Evolutionary conservation across 164 flowering plant genomes (phyloP).

Genomic region (Hamamelis virginiana): DNA sequence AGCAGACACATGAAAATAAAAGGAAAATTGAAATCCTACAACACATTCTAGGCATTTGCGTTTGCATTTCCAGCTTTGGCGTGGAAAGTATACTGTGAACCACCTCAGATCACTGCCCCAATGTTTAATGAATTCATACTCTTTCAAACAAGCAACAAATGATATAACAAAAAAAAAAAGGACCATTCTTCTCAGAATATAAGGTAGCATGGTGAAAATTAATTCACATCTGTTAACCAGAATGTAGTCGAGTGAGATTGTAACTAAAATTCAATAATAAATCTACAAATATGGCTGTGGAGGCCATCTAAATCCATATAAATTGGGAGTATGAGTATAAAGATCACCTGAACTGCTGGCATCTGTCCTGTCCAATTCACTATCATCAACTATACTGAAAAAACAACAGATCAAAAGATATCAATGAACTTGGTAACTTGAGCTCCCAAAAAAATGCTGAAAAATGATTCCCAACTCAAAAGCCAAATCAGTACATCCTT

Average conservation of each 20-base stretch:
- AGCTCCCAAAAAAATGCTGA: neutral
- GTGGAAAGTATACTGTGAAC: too few relatives aligned
- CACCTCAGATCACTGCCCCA: neutral
- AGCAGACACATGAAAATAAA: neutral
- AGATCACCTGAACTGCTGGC: slow-evolving; percentile 55
- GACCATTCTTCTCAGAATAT: neutral
- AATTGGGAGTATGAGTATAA: slow-evolving; percentile 6
- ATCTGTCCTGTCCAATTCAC: slow-evolving; percentile 30
- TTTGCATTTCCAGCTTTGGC: too few relatives aligned
- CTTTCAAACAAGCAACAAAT: neutral
- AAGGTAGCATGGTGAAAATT: neutral
- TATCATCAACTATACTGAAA: slow-evolving; percentile 78
- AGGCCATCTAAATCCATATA: neutral
- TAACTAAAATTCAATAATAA: neutral
- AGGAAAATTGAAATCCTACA: neutral
- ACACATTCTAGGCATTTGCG: too few relatives aligned
- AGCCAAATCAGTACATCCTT: neutral
- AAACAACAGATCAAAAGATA: slow-evolving; percentile 8
- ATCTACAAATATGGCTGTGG: neutral
- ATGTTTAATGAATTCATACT: neutral
- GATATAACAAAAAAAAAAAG: neutral
- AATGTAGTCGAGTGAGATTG: neutral
- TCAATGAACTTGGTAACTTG: neutral
- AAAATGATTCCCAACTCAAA: neutral
- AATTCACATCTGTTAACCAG: neutral